Percentiles rank a stretch among this genome's conserved stretches.
These are phyloP conservation scores for Plasmodium gallinaceum DNA, from an alignment of 169 alveolate species.

Conservation along the genomic window DNA sequence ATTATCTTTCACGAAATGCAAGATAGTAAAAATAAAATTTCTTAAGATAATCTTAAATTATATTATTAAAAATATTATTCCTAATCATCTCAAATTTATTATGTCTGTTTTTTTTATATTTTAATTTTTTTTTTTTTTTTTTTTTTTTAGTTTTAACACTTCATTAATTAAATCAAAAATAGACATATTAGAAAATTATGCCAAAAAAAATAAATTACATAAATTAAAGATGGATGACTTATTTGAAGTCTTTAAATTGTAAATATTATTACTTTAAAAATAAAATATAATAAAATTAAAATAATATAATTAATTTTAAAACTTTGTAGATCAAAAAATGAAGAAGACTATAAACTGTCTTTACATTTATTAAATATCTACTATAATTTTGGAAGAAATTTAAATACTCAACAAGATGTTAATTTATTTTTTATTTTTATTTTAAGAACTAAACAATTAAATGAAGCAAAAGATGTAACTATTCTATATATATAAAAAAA, in stretches of 20 bases:
- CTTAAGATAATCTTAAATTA: too few species aligned
- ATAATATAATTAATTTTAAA: neutral
- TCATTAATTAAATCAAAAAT: conserved; percentile 74
- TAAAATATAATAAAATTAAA: neutral
- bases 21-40: conserved; percentile 10
- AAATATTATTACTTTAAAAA: neutral
- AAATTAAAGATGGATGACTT: conserved; percentile 56
- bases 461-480: conserved; percentile 75
- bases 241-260: conserved; percentile 76
- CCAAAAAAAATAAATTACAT: conserved; percentile 74
- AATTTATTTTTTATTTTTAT: conserved; percentile 73
- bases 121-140: neutral
- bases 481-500: neutral
- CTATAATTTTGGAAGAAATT: conserved; percentile 74
- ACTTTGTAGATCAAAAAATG: conserved; percentile 61
- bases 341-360: conserved; percentile 73
- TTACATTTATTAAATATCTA: conserved; percentile 69
- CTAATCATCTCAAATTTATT: neutral
- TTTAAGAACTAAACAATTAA: conserved; percentile 64
- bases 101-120: neutral
- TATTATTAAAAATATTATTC: too few species aligned
- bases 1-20: neutral
- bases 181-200: conserved; percentile 67
- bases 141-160: conserved; percentile 58
- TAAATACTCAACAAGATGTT: conserved; percentile 77